Evolutionary conservation across 106 monocot species (phyloP).

Genomic region (Hemerocallis citrina): DNA sequence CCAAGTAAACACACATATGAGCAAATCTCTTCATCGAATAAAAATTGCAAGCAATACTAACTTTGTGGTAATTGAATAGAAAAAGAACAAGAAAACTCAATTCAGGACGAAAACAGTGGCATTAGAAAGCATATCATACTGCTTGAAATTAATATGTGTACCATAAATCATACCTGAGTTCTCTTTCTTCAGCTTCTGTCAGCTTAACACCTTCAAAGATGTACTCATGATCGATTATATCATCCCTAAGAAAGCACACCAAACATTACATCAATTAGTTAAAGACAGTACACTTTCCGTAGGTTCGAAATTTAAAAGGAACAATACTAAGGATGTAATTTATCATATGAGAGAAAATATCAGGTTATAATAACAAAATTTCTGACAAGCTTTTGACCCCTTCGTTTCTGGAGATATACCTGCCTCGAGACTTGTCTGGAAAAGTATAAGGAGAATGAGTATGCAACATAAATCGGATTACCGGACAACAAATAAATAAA

Average conservation of each 20-base stretch:
- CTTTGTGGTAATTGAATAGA: too few species aligned
- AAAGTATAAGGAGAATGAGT: background rate
- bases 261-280: background rate
- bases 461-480: background rate
- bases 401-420: constrained; percentile 82
- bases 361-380: background rate
- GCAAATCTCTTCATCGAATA: too few species aligned
- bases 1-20: too few species aligned
- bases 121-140: background rate
- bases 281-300: background rate
- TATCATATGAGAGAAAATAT: background rate
- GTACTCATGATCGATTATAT: constrained; percentile 80
- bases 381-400: constrained; percentile 64
- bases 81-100: too few species aligned
- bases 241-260: constrained; percentile 45
- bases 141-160: background rate
- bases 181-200: constrained; percentile 70
- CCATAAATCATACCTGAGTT: constrained; percentile 78
- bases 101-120: background rate
- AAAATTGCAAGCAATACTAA: too few species aligned
- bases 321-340: background rate
- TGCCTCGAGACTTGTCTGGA: constrained; percentile 82
- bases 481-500: constrained; percentile 1
- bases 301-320: background rate
- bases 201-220: constrained; percentile 65